phyloP scores from a whole-genome alignment of 441 rosid species.

The Pelargonium myrrhifolium region DNA sequence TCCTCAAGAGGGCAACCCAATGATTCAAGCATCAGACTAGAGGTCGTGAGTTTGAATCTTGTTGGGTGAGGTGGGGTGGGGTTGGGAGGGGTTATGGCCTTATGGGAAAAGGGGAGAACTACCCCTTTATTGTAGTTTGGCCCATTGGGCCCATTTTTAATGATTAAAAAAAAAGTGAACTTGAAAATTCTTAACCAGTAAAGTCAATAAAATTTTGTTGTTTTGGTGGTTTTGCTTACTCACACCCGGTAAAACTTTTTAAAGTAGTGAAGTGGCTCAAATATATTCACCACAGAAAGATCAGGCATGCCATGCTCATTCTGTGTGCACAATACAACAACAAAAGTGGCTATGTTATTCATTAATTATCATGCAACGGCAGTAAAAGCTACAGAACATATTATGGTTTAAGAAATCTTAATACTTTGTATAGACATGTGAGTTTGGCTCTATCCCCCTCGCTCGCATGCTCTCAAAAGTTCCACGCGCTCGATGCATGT shows the following conservation, averaged over 20 bases:
- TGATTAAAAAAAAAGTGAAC: no score
- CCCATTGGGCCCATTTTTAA: no score
- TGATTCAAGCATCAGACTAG: no score
- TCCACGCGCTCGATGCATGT: constrained; percentile 88
- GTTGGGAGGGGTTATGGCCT: no score
- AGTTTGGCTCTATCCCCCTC: constrained; percentile 81
- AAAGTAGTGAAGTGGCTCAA: background rate
- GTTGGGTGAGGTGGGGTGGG: no score
- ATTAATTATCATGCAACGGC: background rate
- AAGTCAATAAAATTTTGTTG: background rate
- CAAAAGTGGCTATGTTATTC: background rate
- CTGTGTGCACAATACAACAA: background rate
- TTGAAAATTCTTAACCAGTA: background rate
- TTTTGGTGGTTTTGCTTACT: background rate
- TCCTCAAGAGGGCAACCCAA: no score
- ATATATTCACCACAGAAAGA: background rate
- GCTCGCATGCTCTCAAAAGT: constrained; percentile 91
- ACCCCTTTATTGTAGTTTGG: no score
- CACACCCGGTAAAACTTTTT: background rate
- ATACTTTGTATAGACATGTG: constrained; percentile 85
- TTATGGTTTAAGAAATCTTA: constrained; percentile 16
- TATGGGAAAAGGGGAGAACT: no score
- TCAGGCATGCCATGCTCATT: background rate
- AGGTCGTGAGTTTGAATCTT: no score
- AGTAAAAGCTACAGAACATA: constrained; percentile 9